Base-by-base conservation (phyloP, 2,329 filamentous ascomycete species). In the Dothistroma septosporum region DNA sequence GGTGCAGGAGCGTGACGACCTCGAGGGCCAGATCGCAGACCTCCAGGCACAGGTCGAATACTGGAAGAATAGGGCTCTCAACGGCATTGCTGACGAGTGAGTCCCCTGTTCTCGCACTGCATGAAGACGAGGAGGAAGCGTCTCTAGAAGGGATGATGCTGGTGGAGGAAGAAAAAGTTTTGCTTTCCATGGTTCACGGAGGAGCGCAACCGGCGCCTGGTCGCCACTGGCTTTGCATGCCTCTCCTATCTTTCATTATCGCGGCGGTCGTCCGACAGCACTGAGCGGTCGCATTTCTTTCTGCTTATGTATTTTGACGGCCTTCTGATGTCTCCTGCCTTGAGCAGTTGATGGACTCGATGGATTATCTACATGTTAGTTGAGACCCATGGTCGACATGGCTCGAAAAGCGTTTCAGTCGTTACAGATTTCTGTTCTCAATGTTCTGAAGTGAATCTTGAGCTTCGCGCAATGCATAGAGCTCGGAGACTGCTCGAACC, bases 1-100 rank as follows among this genome's bases (percentile, higher is more conserved):
- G 80, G 86, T 90, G 60, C 83, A 88, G 73, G 85, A 87, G 68
- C 82, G 93, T 63, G 87, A 90, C 59, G 85, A 87, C 60, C 81
- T 96, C 50, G 89, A 95, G 79, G 83, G 83, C 44, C 82, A 85
- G 70, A 92, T 96, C 70, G 74, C 76, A 63, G 76, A 76, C 65
- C 76, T 78, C 68, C 75, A 78, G 69, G 74, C 67, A 47, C 73
- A 77, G 67, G 72, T 77, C 55, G 72, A 69, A 55, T 65, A 63
- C 62, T 70, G 68, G 68, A 69, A 71, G 66, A 64, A 67, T 60
- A 71, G 69, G 65, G 64, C 62, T 9, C 47, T 65, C 46, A 65
- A 62, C 32, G 57, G 21, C 24, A 24, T 47, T 35, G 57, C 53
- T 53, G 52, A 59, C 35, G 59, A 62, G 49, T 66, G 62, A 59